Conservation (phyloP, 345 rosid genomes). For the Garcia nutans region DNA sequence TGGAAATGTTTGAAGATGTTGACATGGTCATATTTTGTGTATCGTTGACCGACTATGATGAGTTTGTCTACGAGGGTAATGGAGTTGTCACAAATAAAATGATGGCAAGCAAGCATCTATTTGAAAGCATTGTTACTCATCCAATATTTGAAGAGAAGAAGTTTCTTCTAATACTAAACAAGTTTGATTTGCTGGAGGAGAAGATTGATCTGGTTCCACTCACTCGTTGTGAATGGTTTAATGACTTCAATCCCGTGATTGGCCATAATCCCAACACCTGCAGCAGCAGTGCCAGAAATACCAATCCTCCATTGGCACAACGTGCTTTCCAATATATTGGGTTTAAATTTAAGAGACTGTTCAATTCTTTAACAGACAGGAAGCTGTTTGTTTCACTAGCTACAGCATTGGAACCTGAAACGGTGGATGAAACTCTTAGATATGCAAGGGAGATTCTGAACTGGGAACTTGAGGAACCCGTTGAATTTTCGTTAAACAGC, state of each 20-base stretch:
- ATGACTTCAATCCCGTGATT: constrained; percentile 64
- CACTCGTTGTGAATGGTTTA: constrained; percentile 74
- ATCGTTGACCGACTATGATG: constrained; percentile 62
- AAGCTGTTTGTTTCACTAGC: constrained; percentile 58
- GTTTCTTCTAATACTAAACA: constrained; percentile 80
- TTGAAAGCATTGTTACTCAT: constrained; percentile 55
- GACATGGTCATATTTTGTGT: constrained; percentile 68
- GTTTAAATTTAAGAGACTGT: constrained; percentile 65
- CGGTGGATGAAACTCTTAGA: constrained; percentile 51
- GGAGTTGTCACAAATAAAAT: constrained; percentile 73
- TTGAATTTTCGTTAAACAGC: constrained; percentile 47
- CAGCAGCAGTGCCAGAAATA: constrained; percentile 23
- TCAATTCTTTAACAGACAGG: constrained; percentile 43
- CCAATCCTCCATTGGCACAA: constrained; percentile 50
- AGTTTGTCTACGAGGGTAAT: constrained; percentile 42
- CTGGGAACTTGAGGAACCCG: constrained; percentile 49
- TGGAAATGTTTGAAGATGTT: constrained; percentile 82
- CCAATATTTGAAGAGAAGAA: constrained; percentile 58
- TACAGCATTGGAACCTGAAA: constrained; percentile 60
- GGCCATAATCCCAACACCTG: constrained; percentile 30
- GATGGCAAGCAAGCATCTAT: constrained; percentile 67
- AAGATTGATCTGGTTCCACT: constrained; percentile 61
- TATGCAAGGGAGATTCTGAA: constrained; percentile 65
- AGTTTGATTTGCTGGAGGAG: constrained; percentile 74
- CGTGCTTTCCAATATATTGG: constrained; percentile 72